Base-by-base conservation (phyloP, 2,329 filamentous ascomycete genomes). In the Rhynchosporium graminicola region DNA sequence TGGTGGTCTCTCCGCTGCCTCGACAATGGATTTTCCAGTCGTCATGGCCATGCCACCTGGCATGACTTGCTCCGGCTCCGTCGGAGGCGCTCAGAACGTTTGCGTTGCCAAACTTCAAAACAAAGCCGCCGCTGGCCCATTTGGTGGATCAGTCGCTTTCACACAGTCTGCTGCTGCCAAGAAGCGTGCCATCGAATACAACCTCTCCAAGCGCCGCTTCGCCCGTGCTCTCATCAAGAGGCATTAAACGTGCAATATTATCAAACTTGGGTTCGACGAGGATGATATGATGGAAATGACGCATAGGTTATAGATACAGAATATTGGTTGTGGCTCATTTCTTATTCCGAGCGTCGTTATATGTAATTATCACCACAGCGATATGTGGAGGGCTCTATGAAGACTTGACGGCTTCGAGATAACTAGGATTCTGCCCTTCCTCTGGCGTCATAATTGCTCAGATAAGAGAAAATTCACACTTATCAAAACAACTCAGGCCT, bases 81-180 rank as follows among this genome's bases (percentile, higher is more conserved):
- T 82, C 7, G 86, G 80, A 58, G 85, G 83, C 31, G 86, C 80
- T 13, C 69, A 77, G 64, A 85, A 86, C 69, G 86, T 89, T 69
- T 90, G 87, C 77, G 76, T 89, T 62, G 85, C 87, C 38, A 83
- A 86, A 63, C 78, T 89, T 62, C 82, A 84, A 72, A 90, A 90
- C 77, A 70, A 75, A 3, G 83, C 87, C 12, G 75, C 80, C 20
- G 85, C 86, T 9, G 86, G 86, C 4, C 87, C 87, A 28, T 89
- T 90, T 66, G 87, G 87, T 70, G 87, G 87, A 59, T 85, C 83
- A 13, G 85, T 80, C 38, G 86, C 85, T 38, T 89, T 89, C 74
- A 88, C 85, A 0, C 84, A 87, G 80, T 80, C 79, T 60, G 60
- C 80, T 13, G 78, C 79, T 15, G 83, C 82, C 20, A 79, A 82